These are phyloP conservation scores for Hypoxylon sp. DNA, from an alignment of 2,329 filamentous ascomycete species.

Conservation along the genomic window DNA sequence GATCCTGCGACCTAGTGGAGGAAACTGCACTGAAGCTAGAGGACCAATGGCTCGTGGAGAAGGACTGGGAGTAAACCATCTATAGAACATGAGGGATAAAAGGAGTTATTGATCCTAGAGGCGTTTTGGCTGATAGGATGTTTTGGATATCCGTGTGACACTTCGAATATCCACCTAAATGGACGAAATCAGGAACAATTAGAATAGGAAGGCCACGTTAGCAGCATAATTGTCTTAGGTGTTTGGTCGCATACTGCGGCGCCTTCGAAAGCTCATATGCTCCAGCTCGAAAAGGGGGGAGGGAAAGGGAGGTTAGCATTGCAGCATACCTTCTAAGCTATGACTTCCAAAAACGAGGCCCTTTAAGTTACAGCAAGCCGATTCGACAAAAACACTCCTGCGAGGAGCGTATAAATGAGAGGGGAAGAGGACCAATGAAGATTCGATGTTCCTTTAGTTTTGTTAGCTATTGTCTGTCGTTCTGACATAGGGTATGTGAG, in stretches of 20 bases:
- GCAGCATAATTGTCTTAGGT: not conserved
- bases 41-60: slow-evolving; percentile 52
- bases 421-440: not conserved
- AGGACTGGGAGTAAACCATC: slow-evolving; percentile 46
- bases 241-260: not conserved
- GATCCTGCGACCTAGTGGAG: slow-evolving; percentile 48
- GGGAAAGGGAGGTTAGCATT: too few relatives aligned
- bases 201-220: not conserved
- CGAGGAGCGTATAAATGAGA: not conserved
- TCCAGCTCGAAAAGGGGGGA: too few relatives aligned
- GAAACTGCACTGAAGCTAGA: slow-evolving; percentile 50
- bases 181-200: not conserved
- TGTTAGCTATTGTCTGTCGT: not conserved
- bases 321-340: too few relatives aligned
- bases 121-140: not conserved
- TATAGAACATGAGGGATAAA: not conserved
- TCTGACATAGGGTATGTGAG: not conserved
- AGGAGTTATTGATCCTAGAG: not conserved
- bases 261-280: too few relatives aligned
- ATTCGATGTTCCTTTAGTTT: not conserved
- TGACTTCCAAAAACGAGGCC: not conserved
- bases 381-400: not conserved
- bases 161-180: not conserved
- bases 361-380: not conserved
- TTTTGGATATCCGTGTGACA: slow-evolving; percentile 11